Evolutionary conservation across 2,329 filamentous ascomycete species (phyloP).

Genomic region (Pseudogymnoascus verrucosus): DNA sequence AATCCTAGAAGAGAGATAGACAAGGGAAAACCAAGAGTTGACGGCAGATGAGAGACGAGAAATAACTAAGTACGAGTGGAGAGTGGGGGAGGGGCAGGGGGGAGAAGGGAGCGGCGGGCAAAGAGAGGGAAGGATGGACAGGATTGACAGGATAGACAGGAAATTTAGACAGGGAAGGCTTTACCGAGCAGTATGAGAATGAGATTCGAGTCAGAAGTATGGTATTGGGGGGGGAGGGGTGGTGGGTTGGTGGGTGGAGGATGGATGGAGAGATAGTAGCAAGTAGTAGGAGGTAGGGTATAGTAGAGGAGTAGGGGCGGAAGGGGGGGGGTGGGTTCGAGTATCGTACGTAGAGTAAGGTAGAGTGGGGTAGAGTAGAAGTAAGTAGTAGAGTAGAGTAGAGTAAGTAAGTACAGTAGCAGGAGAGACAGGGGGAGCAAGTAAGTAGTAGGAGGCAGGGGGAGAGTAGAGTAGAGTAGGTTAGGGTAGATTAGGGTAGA

Average conservation of each 20-base stretch:
- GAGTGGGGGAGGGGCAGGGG: not conserved
- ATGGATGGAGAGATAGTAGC: too few species aligned
- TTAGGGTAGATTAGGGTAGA: not conserved
- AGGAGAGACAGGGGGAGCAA: not conserved
- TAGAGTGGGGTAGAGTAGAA: not conserved
- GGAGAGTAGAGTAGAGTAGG: not conserved
- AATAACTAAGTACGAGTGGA: not conserved
- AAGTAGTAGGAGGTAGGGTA: too few species aligned
- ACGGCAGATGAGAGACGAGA: not conserved
- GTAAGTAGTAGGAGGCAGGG: not conserved
- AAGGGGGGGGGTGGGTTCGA: too few species aligned
- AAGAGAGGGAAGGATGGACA: slow-evolving; percentile 1
- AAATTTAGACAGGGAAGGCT: not conserved
- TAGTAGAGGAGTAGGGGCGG: too few species aligned
- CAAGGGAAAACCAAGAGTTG: not conserved
- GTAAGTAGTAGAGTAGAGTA: not conserved
- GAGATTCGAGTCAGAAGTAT: not conserved
- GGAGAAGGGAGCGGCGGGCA: not conserved
- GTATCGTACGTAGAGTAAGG: too few species aligned
- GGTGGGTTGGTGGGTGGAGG: too few species aligned
- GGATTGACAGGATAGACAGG: not conserved
- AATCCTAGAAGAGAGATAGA: not conserved
- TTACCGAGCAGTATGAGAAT: slow-evolving; percentile 5
- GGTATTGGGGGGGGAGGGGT: not conserved
- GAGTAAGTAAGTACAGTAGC: not conserved